Conservation (phyloP, 768 basidiomycete genomes). For the Boletus rubropictus region DNA sequence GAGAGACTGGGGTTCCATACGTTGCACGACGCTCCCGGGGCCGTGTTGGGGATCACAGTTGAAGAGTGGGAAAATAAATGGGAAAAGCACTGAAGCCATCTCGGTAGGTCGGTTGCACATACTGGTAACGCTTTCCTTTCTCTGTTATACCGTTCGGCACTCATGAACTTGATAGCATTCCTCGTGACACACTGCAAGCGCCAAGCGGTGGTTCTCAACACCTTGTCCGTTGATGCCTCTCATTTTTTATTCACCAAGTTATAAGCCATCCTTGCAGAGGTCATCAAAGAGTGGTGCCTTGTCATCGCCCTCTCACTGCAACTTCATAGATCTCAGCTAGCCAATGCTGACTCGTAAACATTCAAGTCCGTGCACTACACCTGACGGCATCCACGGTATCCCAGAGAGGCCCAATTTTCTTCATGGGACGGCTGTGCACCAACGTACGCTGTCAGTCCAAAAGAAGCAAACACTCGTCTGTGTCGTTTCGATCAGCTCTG, state of each 20-base stretch:
- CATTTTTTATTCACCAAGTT: background rate
- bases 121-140: background rate
- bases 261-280: background rate
- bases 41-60: constrained; percentile 53
- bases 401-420: constrained; percentile 6
- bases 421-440: background rate
- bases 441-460: background rate
- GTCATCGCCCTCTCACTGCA: background rate
- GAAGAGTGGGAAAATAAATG: constrained; percentile 26
- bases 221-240: background rate
- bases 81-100: too few species aligned
- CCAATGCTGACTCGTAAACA: background rate
- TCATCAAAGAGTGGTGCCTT: background rate
- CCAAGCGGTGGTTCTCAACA: background rate
- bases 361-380: background rate
- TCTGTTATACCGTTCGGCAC: background rate
- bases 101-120: too few species aligned
- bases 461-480: background rate
- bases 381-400: background rate
- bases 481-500: background rate
- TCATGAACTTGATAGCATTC: background rate
- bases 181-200: background rate
- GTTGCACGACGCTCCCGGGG: constrained; percentile 47
- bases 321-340: background rate
- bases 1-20: constrained; percentile 52